Percentiles rank a stretch among this genome's conserved stretches.
phyloP scores from a whole-genome alignment of 495 filamentous ascomycete species.

The Coniosporium apollinis region DNA sequence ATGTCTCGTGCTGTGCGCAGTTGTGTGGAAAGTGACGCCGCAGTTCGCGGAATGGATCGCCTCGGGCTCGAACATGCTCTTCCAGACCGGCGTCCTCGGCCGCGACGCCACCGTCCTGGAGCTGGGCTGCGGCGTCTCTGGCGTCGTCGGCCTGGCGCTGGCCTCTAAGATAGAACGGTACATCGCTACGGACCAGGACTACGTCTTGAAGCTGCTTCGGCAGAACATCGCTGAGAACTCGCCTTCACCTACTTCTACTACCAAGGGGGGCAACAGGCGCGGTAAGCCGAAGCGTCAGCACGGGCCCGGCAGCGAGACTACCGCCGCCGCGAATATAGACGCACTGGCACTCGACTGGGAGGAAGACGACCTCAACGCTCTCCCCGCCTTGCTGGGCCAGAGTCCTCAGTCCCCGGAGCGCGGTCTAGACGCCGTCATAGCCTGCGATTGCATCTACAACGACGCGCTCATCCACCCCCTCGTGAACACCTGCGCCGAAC shows the following conservation, averaged over 20 bases:
- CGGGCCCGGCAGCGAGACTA: neutral
- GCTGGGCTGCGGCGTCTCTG: constrained; percentile 75
- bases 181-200: constrained; percentile 76
- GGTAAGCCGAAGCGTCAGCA: neutral
- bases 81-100: constrained; percentile 36
- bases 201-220: constrained; percentile 56
- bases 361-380: constrained; percentile 21
- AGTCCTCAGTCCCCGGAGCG: neutral
- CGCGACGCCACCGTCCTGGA: constrained; percentile 49
- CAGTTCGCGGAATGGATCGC: constrained; percentile 69
- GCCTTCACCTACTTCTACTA: neutral
- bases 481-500: constrained; percentile 68
- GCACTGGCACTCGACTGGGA: constrained; percentile 58
- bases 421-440: constrained; percentile 33
- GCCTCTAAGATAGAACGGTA: constrained; percentile 45
- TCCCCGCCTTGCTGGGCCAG: constrained; percentile 9
- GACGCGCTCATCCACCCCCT: constrained; percentile 54
- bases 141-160: constrained; percentile 50
- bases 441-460: constrained; percentile 29
- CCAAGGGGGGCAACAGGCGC: neutral
- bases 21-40: constrained; percentile 87
- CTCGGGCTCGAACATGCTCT: constrained; percentile 45
- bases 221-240: constrained; percentile 58
- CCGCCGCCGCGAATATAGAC: constrained; percentile 20
- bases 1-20: constrained; percentile 23